These are phyloP conservation scores for Sphagnurus paluster DNA, from an alignment of 1,284 basidiomycete genomes.

Conservation along the genomic window DNA sequence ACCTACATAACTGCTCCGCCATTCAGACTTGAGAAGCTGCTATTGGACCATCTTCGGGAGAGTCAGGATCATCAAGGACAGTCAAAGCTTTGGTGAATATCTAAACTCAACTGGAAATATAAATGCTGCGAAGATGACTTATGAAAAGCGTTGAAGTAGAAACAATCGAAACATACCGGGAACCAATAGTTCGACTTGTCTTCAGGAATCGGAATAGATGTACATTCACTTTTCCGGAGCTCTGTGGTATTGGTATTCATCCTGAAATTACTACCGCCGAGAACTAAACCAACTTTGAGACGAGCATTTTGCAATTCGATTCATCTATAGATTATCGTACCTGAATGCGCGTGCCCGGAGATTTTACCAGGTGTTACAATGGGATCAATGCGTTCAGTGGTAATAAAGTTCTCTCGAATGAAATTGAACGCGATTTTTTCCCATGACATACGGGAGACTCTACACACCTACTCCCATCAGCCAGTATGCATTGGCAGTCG, in stretches of 20 bases:
- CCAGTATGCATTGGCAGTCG: slow-evolving; percentile 32
- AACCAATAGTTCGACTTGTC: slow-evolving; percentile 49
- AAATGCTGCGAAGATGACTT: slow-evolving; percentile 27
- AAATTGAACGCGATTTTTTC: not conserved
- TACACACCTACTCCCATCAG: slow-evolving; percentile 35
- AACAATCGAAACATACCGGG: slow-evolving; percentile 30
- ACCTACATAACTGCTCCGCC: slow-evolving; percentile 40
- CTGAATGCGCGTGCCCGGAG: slow-evolving; percentile 40
- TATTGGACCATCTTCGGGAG: slow-evolving; percentile 35
- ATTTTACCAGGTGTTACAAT: slow-evolving; percentile 38
- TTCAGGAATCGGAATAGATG: slow-evolving; percentile 42
- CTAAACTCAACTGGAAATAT: slow-evolving; percentile 37
- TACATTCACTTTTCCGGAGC: slow-evolving; percentile 39
- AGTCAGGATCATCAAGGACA: slow-evolving; percentile 1
- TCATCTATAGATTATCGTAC: slow-evolving; percentile 21
- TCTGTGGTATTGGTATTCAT: slow-evolving; percentile 30
- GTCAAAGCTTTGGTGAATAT: not conserved
- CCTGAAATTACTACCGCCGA: slow-evolving; percentile 44
- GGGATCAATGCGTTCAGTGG: slow-evolving; percentile 42
- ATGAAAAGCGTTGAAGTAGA: slow-evolving; percentile 1
- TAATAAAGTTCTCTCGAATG: slow-evolving; percentile 36
- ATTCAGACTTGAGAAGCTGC: slow-evolving; percentile 36
- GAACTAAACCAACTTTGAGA: slow-evolving; percentile 25
- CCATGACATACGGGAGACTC: not conserved
- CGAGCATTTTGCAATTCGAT: not conserved